Percentiles rank a stretch among this genome's conserved stretches.
phyloP scores from a whole-genome alignment of 2,329 filamentous ascomycete species.

The Macrophomina phaseolina region DNA sequence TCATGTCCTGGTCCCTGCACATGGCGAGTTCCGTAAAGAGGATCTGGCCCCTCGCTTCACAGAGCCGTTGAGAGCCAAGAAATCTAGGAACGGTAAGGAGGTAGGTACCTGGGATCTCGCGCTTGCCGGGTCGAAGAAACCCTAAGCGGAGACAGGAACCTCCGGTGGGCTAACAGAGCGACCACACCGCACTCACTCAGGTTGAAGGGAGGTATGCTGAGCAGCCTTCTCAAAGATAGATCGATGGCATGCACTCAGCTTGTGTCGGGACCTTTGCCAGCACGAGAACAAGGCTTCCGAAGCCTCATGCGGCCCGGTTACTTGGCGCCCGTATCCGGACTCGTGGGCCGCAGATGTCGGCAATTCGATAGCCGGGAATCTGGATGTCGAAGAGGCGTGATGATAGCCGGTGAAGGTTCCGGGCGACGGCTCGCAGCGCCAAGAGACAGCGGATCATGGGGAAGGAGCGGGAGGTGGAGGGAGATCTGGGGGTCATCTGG shows the following conservation, averaged over 20 bases:
- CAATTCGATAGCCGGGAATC: neutral
- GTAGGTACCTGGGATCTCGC: neutral
- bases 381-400: neutral
- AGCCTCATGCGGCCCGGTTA: neutral
- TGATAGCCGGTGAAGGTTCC: neutral
- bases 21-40: neutral
- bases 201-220: neutral
- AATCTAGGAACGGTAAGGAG: neutral
- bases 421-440: neutral
- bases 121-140: neutral
- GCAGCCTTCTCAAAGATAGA: neutral
- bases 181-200: neutral
- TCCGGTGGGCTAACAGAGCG: neutral
- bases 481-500: neutral
- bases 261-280: no score
- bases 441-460: neutral
- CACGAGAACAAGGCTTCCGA: no score
- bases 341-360: neutral
- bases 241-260: no score
- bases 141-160: neutral
- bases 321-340: no score
- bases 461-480: neutral
- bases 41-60: neutral
- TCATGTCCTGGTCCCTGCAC: neutral
- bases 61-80: neutral